These are phyloP conservation scores for Hypholoma fasciculare DNA, from an alignment of 768 basidiomycete species.

Conservation along the genomic window DNA sequence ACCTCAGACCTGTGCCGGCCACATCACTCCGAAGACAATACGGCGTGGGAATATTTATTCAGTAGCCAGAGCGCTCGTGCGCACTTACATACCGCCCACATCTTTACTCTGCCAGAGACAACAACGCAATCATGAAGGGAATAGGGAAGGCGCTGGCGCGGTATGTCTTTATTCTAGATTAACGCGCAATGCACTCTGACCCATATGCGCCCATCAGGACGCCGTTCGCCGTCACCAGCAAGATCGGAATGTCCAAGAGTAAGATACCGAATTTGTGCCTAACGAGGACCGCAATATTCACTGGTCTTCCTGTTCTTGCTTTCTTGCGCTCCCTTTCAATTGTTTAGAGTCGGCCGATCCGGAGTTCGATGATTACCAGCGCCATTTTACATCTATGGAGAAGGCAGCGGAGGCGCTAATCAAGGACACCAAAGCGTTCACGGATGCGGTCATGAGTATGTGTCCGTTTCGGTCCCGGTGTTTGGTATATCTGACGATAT, in stretches of 20 bases:
- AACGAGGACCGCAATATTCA: neutral
- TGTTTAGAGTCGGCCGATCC: conserved; percentile 73
- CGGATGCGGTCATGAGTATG: conserved; percentile 74
- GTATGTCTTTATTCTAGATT: conserved; percentile 36
- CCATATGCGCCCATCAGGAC: conserved; percentile 51
- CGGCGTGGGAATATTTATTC: conserved; percentile 15
- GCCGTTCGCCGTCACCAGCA: conserved; percentile 85
- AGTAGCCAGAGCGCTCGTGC: conserved; percentile 1
- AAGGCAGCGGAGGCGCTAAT: conserved; percentile 83
- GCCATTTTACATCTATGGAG: conserved; percentile 78
- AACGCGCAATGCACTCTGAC: neutral
- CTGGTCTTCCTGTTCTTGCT: neutral
- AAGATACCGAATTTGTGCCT: conserved; percentile 24
- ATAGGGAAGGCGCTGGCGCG: conserved; percentile 75
- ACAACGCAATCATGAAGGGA: conserved; percentile 69
- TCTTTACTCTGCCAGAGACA: neutral
- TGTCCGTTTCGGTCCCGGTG: neutral
- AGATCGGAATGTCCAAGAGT: conserved; percentile 95
- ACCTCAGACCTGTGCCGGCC: neutral
- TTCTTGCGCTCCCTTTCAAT: conserved; percentile 2
- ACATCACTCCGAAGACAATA: neutral
- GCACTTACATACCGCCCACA: neutral
- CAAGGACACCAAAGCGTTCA: conserved; percentile 89
- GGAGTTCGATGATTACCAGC: conserved; percentile 86
- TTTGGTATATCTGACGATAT: conserved; percentile 5